A percentile compares a stretch with the other conserved stretches of the same genome.
Conservation (phyloP, 495 filamentous ascomycete genomes). For the Podospora appendiculata region DNA sequence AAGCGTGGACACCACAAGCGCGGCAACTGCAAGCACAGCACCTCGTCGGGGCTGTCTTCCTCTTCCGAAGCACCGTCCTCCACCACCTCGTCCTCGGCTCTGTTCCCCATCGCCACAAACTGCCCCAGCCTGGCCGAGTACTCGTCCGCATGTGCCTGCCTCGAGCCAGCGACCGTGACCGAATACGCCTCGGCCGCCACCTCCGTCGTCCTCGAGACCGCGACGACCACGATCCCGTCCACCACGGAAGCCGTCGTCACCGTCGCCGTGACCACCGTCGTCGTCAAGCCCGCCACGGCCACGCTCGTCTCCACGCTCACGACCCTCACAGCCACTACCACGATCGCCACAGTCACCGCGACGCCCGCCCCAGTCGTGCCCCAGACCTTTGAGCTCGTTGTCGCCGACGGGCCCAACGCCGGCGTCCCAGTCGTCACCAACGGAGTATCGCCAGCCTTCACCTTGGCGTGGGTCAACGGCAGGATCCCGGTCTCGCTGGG, state of each 20-base stretch:
- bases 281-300: slow-evolving; percentile 3
- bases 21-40: not conserved
- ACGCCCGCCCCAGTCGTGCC: not conserved
- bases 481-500: no score
- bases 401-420: not conserved
- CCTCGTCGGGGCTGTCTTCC: not conserved
- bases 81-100: not conserved
- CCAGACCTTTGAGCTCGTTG: not conserved
- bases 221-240: not conserved
- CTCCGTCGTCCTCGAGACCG: not conserved
- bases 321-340: not conserved
- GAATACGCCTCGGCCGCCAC: not conserved
- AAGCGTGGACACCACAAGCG: not conserved
- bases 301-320: not conserved
- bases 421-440: no score
- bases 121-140: slow-evolving; percentile 1
- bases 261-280: slow-evolving; percentile 2
- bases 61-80: not conserved
- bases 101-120: not conserved
- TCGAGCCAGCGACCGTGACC: slow-evolving; percentile 1
- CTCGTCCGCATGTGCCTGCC: slow-evolving; percentile 3
- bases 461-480: no score
- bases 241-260: not conserved
- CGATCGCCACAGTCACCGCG: not conserved
- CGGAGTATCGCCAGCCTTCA: no score